phyloP scores from a whole-genome alignment of 75 land plant genomes.

The Azolla pinnata region DNA sequence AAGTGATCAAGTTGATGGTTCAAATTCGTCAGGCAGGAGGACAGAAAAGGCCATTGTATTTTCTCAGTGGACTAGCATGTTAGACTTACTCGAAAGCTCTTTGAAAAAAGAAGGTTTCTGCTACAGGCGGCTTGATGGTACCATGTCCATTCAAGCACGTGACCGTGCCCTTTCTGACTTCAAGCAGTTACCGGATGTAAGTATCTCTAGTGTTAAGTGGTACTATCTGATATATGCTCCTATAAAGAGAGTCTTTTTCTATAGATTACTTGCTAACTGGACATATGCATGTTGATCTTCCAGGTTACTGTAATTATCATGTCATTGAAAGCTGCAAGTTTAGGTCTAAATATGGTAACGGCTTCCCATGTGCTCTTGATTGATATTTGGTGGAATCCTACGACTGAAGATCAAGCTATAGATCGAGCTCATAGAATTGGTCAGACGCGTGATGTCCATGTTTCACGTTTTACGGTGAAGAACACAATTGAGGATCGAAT shows the following conservation, averaged over 20 bases:
- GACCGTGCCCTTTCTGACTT: slow-evolving; percentile 92
- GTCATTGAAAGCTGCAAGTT: slow-evolving; percentile 94
- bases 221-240: neutral
- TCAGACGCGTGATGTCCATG: slow-evolving; percentile 81
- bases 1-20: neutral
- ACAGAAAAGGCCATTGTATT: slow-evolving; percentile 84
- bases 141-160: slow-evolving; percentile 66
- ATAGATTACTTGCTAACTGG: neutral
- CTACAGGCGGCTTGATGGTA: slow-evolving; percentile 86
- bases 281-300: too few relatives aligned
- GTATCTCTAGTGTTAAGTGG: too few relatives aligned
- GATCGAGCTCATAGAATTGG: slow-evolving; percentile 98
- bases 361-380: slow-evolving; percentile 88
- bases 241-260: neutral
- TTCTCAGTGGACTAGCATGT: slow-evolving; percentile 98
- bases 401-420: slow-evolving; percentile 95
- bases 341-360: slow-evolving; percentile 92
- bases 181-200: slow-evolving; percentile 71
- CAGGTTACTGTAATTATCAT: slow-evolving; percentile 94
- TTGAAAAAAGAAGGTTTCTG: slow-evolving; percentile 40
- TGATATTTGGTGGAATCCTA: slow-evolving; percentile 99
- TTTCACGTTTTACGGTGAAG: slow-evolving; percentile 73
- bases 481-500: slow-evolving; percentile 97
- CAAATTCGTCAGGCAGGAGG: neutral
- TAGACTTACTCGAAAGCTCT: slow-evolving; percentile 70